These are phyloP conservation scores for Phellopilus nigrolimitatus DNA, from an alignment of 1,284 basidiomycete genomes.

Conservation along the genomic window DNA sequence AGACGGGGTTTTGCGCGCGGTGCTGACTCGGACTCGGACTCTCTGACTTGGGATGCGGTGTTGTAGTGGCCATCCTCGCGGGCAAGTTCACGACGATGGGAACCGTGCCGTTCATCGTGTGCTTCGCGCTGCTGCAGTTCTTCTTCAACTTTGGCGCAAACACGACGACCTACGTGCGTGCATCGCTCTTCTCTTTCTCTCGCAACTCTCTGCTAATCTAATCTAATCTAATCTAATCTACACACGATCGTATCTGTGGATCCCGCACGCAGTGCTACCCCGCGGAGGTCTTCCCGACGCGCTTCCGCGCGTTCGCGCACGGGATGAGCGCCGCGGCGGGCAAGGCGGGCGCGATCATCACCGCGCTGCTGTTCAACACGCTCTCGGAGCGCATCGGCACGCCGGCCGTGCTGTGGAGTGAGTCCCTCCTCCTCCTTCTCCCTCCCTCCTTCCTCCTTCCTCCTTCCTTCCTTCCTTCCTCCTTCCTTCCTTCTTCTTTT, in stretches of 20 bases:
- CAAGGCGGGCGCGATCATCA: constrained; percentile 80
- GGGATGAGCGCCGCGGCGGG: constrained; percentile 77
- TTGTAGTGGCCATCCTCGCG: constrained; percentile 64
- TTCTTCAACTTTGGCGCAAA: constrained; percentile 89
- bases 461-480: too few species aligned
- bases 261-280: constrained; percentile 66
- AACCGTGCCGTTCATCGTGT: constrained; percentile 64
- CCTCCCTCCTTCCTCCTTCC: too few species aligned
- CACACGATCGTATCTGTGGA: too few species aligned
- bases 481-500: too few species aligned
- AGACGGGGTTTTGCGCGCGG: too few species aligned
- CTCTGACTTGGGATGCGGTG: too few species aligned
- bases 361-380: constrained; percentile 74
- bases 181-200: constrained; percentile 4
- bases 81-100: constrained; percentile 60
- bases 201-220: constrained; percentile 1
- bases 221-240: constrained; percentile 28
- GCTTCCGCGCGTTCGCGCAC: constrained; percentile 76
- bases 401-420: constrained; percentile 59
- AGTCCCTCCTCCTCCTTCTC: constrained; percentile 23
- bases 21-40: too few species aligned
- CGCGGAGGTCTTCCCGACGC: constrained; percentile 87
- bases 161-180: constrained; percentile 57
- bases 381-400: constrained; percentile 62
- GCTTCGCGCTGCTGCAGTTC: constrained; percentile 66